Evolutionary conservation across 768 basidiomycete genomes (phyloP).

Genomic region (Termitomyces sp.): DNA sequence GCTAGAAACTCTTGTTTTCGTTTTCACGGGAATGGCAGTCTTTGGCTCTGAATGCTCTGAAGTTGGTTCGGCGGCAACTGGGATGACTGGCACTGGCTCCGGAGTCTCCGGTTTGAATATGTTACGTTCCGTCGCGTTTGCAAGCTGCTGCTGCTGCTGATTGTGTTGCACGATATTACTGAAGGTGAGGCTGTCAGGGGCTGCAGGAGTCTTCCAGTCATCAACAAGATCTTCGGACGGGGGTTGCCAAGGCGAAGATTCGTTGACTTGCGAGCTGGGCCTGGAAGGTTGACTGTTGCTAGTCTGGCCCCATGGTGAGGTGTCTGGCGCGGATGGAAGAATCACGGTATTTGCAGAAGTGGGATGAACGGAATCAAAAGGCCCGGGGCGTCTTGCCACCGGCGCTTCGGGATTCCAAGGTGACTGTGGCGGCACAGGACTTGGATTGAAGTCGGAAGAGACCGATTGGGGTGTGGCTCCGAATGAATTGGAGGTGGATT

Average conservation of each 20-base stretch:
- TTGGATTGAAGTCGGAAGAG: conserved; percentile 12
- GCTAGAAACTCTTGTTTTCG: conserved; percentile 14
- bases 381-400: conserved; percentile 26
- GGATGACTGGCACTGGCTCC: conserved; percentile 8
- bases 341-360: conserved; percentile 30
- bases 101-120: conserved; percentile 7
- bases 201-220: conserved; percentile 39
- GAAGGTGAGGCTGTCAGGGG: conserved; percentile 47
- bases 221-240: conserved; percentile 40
- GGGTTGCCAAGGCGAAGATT: conserved; percentile 52
- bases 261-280: conserved; percentile 23
- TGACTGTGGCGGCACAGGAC: conserved; percentile 21
- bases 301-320: conserved; percentile 32
- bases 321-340: conserved; percentile 19
- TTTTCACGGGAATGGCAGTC: conserved; percentile 11
- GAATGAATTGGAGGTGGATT: conserved; percentile 8
- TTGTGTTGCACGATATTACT: conserved; percentile 58
- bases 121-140: conserved; percentile 9
- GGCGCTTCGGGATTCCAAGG: conserved; percentile 31
- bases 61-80: conserved; percentile 8
- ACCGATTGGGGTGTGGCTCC: conserved; percentile 11
- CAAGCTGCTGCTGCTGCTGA: conserved; percentile 39
- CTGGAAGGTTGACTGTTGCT: conserved; percentile 16
- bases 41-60: conserved; percentile 17
- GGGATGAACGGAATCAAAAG: conserved; percentile 40